Evolutionary conservation across 768 basidiomycete species (phyloP), one percentile per base, ranked within the genome.

Genomic region (Boletellus ananas): DNA sequence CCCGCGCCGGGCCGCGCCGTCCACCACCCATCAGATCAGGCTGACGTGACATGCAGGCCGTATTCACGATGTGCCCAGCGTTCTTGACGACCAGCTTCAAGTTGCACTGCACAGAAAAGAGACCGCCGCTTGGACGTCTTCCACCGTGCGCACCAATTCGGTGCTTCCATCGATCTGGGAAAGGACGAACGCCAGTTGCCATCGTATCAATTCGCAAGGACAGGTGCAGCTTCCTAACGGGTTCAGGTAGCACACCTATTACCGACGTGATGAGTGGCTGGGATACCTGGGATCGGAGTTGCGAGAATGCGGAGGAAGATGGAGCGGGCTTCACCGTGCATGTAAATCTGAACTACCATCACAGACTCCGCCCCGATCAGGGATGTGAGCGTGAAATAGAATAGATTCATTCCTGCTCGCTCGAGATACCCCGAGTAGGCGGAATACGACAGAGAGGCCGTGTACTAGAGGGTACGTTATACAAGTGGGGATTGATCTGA

Each of bases 191-290:
- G 71, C 74, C 77, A 78, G 41, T 41, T 61, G 2, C 72, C 71
- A 34, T 77, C 58, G 2, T 13, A 0, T 48, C 62, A 67, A n/a
- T 65, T 58, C 1, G 57, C 48, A 5, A 43, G 44, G 20, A 73
- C 65, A 0, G 62, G 64, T 56, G 54, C 78, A 79, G 43, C 74
- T 73, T 1, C 67, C 70, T 7, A 70, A 70, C 1, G 71, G 67
- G 18, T 66, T 40, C 0, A 58, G 55, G 49, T 79, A 78, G 54
- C 76, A 79, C n/a, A n/a, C n/a, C n/a, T n/a, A n/a, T n/a, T 1
- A 68, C 63, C 1, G 66, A 66, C 3, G 71, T 74, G 7, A 80
- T 43, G 27, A 79, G 67, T 0, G 75, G 74, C 33, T 74, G 74
- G 1, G 78, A 77, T 25, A 79, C 43, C 42, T 70, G 60, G 4